Percentiles rank a stretch among this genome's conserved stretches.
Evolutionary conservation across 352 stramenopile species (phyloP).

Genomic region (Globisporangium perplexum): DNA sequence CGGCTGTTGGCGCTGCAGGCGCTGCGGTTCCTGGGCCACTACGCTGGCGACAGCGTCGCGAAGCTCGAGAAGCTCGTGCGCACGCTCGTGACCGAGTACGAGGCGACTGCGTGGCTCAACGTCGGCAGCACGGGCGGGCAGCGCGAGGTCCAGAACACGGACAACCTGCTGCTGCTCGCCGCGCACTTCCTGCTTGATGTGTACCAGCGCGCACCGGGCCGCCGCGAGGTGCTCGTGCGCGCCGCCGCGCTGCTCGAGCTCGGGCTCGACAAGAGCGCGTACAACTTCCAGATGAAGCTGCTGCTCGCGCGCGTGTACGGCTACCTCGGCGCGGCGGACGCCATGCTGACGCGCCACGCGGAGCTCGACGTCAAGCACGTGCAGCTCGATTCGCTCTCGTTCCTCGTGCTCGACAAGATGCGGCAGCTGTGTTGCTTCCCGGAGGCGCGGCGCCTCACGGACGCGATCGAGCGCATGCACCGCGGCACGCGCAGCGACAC

Average conservation of each 20-base stretch:
- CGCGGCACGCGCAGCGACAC: constrained; percentile 53
- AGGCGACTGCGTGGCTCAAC: constrained; percentile 70
- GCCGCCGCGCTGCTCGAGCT: constrained; percentile 63
- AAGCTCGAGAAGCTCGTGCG: constrained; percentile 37
- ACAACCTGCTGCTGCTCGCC: constrained; percentile 75
- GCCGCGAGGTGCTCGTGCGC: constrained; percentile 40
- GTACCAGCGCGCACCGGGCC: constrained; percentile 36
- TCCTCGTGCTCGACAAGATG: constrained; percentile 80
- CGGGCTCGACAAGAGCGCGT: constrained; percentile 69
- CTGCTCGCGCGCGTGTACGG: constrained; percentile 73
- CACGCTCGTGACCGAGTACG: constrained; percentile 59
- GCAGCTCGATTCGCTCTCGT: constrained; percentile 80
- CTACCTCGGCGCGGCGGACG: constrained; percentile 56
- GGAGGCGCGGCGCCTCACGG: constrained; percentile 43
- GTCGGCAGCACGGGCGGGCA: constrained; percentile 61
- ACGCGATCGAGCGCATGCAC: constrained; percentile 50
- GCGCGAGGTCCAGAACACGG: constrained; percentile 79
- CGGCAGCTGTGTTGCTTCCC: constrained; percentile 52
- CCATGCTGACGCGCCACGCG: constrained; percentile 58
- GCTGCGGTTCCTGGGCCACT: constrained; percentile 65
- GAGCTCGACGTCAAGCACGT: constrained; percentile 86
- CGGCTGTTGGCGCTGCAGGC: constrained; percentile 61
- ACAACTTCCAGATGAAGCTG: constrained; percentile 91
- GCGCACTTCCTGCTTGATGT: constrained; percentile 63
- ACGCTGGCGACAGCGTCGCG: constrained; percentile 13